A percentile compares a stretch with the other conserved stretches of the same genome.
phyloP scores from a whole-genome alignment of 2,329 filamentous ascomycete genomes.

The Calonectria pseudoreteaudii region DNA sequence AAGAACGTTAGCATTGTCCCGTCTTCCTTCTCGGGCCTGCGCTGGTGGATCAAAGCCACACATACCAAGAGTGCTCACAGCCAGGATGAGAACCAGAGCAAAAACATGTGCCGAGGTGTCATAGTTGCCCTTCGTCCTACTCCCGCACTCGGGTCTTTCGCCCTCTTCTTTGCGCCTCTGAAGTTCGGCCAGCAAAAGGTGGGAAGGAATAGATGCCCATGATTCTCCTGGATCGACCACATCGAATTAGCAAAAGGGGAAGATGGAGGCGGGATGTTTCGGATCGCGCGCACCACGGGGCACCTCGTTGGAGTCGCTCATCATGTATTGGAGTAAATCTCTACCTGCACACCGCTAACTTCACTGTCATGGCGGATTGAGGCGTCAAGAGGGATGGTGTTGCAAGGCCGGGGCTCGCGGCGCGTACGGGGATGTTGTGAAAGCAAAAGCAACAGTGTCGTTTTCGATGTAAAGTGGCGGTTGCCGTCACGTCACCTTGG shows the following conservation, averaged over 20 bases:
- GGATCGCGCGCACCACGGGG: conserved; percentile 34
- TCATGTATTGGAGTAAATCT: conserved; percentile 27
- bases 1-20: conserved; percentile 5
- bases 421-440: background rate
- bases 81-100: conserved; percentile 74
- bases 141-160: conserved; percentile 64
- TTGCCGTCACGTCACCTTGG: conserved; percentile 41
- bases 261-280: background rate
- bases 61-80: conserved; percentile 69
- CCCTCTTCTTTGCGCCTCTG: conserved; percentile 57
- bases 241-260: conserved; percentile 36
- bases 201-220: conserved; percentile 65
- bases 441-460: conserved; percentile 21
- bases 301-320: conserved; percentile 33
- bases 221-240: conserved; percentile 41
- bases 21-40: background rate
- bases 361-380: conserved; percentile 39
- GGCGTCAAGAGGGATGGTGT: conserved; percentile 36
- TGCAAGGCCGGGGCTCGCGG: background rate
- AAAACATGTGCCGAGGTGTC: conserved; percentile 76
- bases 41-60: background rate
- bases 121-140: conserved; percentile 66
- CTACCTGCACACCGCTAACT: conserved; percentile 33
- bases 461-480: conserved; percentile 27
- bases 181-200: conserved; percentile 65